Evolutionary conservation across 768 basidiomycete genomes (phyloP).

Genomic region (Porpolomopsis calyptriformis): DNA sequence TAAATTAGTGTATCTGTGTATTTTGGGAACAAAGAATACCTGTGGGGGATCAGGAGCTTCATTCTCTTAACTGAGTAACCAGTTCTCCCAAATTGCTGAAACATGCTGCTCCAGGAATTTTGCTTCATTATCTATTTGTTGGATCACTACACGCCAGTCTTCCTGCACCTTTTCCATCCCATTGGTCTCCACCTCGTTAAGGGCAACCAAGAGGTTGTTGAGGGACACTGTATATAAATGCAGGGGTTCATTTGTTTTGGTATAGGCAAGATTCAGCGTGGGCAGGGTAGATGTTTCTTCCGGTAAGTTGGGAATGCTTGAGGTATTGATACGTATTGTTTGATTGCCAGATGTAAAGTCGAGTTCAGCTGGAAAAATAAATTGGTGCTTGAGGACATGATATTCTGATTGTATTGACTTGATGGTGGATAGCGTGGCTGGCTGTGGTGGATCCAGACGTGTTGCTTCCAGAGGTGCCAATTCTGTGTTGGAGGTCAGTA

Average conservation of each 20-base stretch:
- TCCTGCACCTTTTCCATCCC: constrained; percentile 45
- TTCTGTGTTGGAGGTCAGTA: no score
- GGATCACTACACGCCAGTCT: constrained; percentile 41
- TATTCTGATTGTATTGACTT: constrained; percentile 33
- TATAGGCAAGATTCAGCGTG: constrained; percentile 45
- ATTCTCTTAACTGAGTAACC: not conserved
- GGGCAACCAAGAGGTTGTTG: constrained; percentile 48
- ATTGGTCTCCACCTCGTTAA: constrained; percentile 60
- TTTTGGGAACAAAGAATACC: not conserved
- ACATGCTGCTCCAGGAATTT: constrained; percentile 38
- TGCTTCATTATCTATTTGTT: constrained; percentile 50
- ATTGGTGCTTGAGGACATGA: constrained; percentile 28
- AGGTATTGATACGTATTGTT: not conserved
- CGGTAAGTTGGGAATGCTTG: constrained; percentile 12
- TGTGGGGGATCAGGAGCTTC: not conserved
- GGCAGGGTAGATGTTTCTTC: constrained; percentile 22
- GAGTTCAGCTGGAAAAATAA: constrained; percentile 34
- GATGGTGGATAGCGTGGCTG: constrained; percentile 28
- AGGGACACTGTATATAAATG: constrained; percentile 56
- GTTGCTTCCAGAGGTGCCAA: not conserved
- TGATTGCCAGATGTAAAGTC: constrained; percentile 29
- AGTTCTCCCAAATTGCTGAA: constrained; percentile 25
- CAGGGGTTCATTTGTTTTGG: constrained; percentile 46
- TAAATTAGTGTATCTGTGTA: no score
- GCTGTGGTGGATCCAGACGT: not conserved